Evolutionary conservation across 169 alveolate species (phyloP), one percentile per base, ranked within the genome.

Genomic region (Eimeria necatrix): DNA sequence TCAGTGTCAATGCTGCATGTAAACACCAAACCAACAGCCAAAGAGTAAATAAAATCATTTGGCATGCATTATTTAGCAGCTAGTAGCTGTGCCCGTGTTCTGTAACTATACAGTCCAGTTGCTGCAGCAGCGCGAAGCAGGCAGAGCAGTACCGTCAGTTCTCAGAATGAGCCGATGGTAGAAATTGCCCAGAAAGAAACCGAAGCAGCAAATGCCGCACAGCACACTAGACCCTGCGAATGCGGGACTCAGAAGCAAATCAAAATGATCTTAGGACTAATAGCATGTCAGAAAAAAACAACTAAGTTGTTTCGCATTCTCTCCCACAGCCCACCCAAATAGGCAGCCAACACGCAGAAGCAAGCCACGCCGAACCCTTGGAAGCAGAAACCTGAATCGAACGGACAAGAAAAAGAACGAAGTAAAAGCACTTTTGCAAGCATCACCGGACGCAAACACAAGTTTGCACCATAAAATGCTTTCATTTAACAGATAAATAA

Each of bases 101-200:
- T 32, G 2, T 2, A 32, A 2, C 41, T 32, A 32, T 32, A 32
- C 41, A 32, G 41, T 32, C 41, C 41, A 32, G 41, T 32, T 32
- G 41, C 41, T 32, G 41, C 41, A 32, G 41, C 41, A 32, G 41
- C 41, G 41, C 41, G 41, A 32, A 32, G 41, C 41, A 32, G 41
- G 41, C 2, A 32, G 41, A 32, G 41, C 41, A 48, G 48, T 90
- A 53, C 93, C 92, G 56, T 94, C 86, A 7, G 95, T 80, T 12
- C 97, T 94, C 18, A 94, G 68, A 48, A 96, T 51, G n/a, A 96
- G 90, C 46, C 96, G 85, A 32, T 84, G 85, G 49, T 59, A 52
- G 64, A 90, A 94, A 61, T 94, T 94, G 22, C 95, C 96, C 84
- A 84, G 68, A 41, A 96, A 94, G 85, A 96, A 96, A 3, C 96